Base-by-base conservation (phyloP, 306 rosid genomes). In the Quercus suber region DNA sequence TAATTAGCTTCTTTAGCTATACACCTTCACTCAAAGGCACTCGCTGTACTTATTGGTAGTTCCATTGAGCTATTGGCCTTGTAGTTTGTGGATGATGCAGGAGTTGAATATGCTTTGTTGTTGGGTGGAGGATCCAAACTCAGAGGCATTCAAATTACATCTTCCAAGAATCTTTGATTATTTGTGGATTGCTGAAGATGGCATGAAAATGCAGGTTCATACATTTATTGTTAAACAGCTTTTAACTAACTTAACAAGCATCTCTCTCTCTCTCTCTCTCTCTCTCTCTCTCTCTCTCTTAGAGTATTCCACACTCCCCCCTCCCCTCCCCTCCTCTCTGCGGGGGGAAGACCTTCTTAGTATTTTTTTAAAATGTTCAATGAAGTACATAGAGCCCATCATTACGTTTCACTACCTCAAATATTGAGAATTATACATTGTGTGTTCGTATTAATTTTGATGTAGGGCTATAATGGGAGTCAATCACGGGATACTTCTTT, bases 391-490 rank as follows among this genome's bases (percentile, higher is more conserved):
- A 31, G 6, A 6, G 17, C 25, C n/a, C 12, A 67, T 12, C 5
- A 31, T 67, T 21, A 19, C 19, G n/a, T 67, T 67, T 33, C 25
- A 67, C 25, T 67, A 6, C 49, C 71, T 67, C n/a, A 9, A 33
- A 18, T 33, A 67, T 67, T 31, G 21, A 19, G 19, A 31, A 31
- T 12, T 18, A 0, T 33, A 31, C 51, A 12, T 6, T 65, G 25
- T 31, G 2, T 65, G 8, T 33, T 65, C 0, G 35, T 56, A 55
- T 75, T 69, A 71, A 73, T 76, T 58, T 75, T 79, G 76, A 76
- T 84, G 76, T 87, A 95, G 98, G 99, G 99, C 71, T 95, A 95
- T 83, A 95, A 95, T 84, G 99, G 99, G 81, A 95, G 99, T 89
- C 97, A 91, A 85, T 78, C 89, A 58, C 92, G 99, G 99, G 99